Evolutionary conservation across 805 yeast species (phyloP), one percentile per base, ranked within the genome.

Genomic region (Zygotorulaspora chibaensis): DNA sequence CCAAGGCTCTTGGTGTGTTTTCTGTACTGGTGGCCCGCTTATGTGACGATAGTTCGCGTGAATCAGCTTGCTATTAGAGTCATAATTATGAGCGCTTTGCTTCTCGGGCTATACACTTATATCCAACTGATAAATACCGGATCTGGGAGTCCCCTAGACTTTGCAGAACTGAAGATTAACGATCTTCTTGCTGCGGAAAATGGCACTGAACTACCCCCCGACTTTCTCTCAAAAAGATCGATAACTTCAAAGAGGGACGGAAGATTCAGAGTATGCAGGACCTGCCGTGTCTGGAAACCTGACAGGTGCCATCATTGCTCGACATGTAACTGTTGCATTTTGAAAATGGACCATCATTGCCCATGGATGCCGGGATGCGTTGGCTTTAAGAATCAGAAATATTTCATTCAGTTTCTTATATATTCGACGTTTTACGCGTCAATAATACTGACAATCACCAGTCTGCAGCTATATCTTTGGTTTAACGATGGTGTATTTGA

Each of bases 331-430:
- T 50, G 47, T 27, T 89, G 97, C 63, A 79, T 86, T 23, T 62
- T 90, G 48, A 80, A 79, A 57, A 90, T 89, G 97, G 97, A 89
- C 63, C 97, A 89, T 62, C 96, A 89, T 66, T 83, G 84, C 51
- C 97, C 97, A 0, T 91, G 98, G 98, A 88, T 89, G 64, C 83
- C 95, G 1, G 72, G 80, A 4, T 90, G 97, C 63, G 77, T 91
- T 47, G 98, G 98, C 0, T 84, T 79, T 65, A 68, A 69, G 25
- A 91, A 91, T 65, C 89, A 86, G 53, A 85, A 88, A 66, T 78
- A 71, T 61, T 91, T 90, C 59, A 62, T 87, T 23, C 96, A 88
- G 61, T 84, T 85, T 59, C 63, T 89, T 43, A 37, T 73, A 6
- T 81, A 82, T 57, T 69, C 79, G 2, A 66, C 80, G 2, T 23